Conservation (phyloP, 371 early-diverging fungal genomes). For the Syncephalis fuscata region DNA sequence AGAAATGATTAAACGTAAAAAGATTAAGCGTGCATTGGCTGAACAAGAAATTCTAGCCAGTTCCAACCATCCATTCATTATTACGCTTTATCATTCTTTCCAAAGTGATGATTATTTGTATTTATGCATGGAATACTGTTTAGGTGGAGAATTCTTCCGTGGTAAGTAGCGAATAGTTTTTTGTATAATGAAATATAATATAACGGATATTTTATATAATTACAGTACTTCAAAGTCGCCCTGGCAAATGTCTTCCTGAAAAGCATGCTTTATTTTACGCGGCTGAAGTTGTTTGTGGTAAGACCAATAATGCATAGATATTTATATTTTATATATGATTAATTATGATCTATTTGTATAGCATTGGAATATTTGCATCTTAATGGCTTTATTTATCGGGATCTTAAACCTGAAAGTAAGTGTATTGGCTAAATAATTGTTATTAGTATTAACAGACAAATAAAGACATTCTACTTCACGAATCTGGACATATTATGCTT, state of each 20-base stretch:
- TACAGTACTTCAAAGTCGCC: slow-evolving; percentile 5
- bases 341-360: slow-evolving; percentile 7
- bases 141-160: slow-evolving; percentile 97
- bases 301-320: not conserved
- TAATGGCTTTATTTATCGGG: slow-evolving; percentile 94
- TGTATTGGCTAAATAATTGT: slow-evolving; percentile 1
- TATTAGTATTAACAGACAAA: not conserved
- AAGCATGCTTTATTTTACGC: slow-evolving; percentile 92
- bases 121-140: slow-evolving; percentile 97
- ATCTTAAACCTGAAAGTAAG: slow-evolving; percentile 98
- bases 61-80: slow-evolving; percentile 93
- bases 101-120: slow-evolving; percentile 89
- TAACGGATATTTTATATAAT: too few relatives aligned
- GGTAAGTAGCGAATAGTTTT: too few relatives aligned
- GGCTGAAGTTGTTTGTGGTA: slow-evolving; percentile 76
- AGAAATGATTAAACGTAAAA: slow-evolving; percentile 92
- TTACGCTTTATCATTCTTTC: slow-evolving; percentile 91
- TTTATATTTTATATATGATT: not conserved
- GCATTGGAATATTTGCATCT: slow-evolving; percentile 93
- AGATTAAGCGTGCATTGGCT: slow-evolving; percentile 87
- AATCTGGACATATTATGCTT: slow-evolving; percentile 91
- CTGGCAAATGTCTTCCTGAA: slow-evolving; percentile 22
- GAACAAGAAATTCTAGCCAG: slow-evolving; percentile 90
- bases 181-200: too few relatives aligned
- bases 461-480: slow-evolving; percentile 78